These are phyloP conservation scores for Skeletonema marinoi DNA, from an alignment of 108 stramenopile genomes.

Conservation along the genomic window DNA sequence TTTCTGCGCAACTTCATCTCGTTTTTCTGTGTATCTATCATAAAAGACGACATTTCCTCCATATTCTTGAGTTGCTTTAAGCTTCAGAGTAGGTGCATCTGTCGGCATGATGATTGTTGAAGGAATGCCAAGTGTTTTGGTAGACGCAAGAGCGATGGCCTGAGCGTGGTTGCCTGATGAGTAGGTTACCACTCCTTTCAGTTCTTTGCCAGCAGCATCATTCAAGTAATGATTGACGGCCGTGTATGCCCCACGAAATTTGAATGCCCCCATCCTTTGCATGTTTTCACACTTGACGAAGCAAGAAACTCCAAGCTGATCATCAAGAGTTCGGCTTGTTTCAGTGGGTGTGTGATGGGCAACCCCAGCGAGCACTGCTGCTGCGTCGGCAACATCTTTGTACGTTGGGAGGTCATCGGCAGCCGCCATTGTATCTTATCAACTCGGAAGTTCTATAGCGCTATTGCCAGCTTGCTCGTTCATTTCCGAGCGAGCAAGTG, in stretches of 20 bases:
- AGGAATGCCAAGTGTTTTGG: constrained; percentile 15
- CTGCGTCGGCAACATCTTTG: constrained; percentile 33
- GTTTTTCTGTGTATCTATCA: constrained; percentile 43
- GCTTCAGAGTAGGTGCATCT: constrained; percentile 43
- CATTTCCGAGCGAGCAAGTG: too few species aligned
- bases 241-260: constrained; percentile 43
- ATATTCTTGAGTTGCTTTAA: constrained; percentile 42
- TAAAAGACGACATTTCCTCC: constrained; percentile 42
- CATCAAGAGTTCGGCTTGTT: constrained; percentile 41
- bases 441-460: too few species aligned
- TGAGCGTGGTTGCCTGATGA: constrained; percentile 54
- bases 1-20: constrained; percentile 37
- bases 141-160: constrained; percentile 47
- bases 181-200: constrained; percentile 39
- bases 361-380: constrained; percentile 14
- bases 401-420: constrained; percentile 35
- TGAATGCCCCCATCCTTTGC: constrained; percentile 50
- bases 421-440: not conserved
- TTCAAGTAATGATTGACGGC: constrained; percentile 35
- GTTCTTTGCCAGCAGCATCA: not conserved
- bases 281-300: constrained; percentile 48
- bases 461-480: too few species aligned
- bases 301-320: constrained; percentile 27
- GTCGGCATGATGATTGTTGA: constrained; percentile 54
- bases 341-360: constrained; percentile 41